Base-by-base conservation (phyloP, 2,329 filamentous ascomycete genomes). In the Metarhizium album region DNA sequence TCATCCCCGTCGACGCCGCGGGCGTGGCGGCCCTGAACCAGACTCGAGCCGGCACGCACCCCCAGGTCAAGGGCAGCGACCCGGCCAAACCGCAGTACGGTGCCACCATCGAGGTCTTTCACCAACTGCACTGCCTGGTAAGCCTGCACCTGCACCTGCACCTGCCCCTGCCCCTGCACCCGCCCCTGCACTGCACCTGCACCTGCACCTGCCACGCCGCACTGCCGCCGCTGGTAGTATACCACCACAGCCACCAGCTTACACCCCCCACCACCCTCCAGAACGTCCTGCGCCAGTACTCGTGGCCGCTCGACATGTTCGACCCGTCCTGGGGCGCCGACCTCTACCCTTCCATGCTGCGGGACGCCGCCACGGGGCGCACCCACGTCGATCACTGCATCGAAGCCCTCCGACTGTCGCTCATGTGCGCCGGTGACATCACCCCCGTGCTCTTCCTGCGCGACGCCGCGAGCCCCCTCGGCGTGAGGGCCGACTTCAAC, bases 51-150 rank as follows among this genome's bases (percentile, higher is more conserved):
- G 46, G 46, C 33, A 40, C 14, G 14, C 35, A 47, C 16, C 35
- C 37, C 16, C 31, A 47, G 14, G 35, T 47, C 14, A 7, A 24
- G 6, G 46, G 46, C 3, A 47, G 46, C 22, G 46, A 47, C 24
- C 46, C 46, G 27, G 20, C 46, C 35, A 27, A 47, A 9, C 46
- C 46, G 9, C 5, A 16, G n/a, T 47, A 42, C 16, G 46, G 46
- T 11, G 46, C 33, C 6, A n/a, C 14, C 4, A 9, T 29, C 4
- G 42, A 45, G 24, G 42, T 45, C 5, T 45, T 45, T n/a, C 46
- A 47, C 35, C 46, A 47, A 20, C 46, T 47, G 16, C 46, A 47
- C 16, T 47, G 46, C n/a, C 46, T 47, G 8, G 46, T 47, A 47
- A 38, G 45, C 23, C 31, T 46, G 6, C 18, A 38, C 5, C 35